Evolutionary conservation across 2,329 filamentous ascomycete species (phyloP).

Genomic region (Stagonosporopsis vannaccii): DNA sequence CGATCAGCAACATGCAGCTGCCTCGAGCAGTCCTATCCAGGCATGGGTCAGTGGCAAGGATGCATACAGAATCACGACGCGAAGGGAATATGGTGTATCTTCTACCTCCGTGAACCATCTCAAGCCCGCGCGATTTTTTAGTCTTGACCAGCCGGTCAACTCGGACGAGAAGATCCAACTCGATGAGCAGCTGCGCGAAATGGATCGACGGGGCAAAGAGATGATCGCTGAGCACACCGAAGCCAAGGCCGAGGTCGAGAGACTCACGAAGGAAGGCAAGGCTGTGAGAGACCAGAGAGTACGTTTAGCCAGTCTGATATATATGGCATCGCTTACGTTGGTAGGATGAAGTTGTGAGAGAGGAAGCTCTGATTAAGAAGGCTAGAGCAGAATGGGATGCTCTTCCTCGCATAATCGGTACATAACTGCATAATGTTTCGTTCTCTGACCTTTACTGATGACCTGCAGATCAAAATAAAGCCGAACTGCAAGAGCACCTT

Average conservation of each 20-base stretch:
- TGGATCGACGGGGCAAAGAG: constrained; percentile 48
- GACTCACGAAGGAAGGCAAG: background rate
- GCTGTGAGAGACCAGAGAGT: constrained; percentile 19
- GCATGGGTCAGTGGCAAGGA: constrained; percentile 75
- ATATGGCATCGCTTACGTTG: background rate
- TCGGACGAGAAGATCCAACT: constrained; percentile 68
- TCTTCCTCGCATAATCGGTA: constrained; percentile 76
- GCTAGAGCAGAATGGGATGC: constrained; percentile 70
- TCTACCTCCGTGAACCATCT: constrained; percentile 73
- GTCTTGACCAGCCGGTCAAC: constrained; percentile 74
- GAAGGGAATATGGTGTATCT: constrained; percentile 81
- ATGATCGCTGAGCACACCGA: constrained; percentile 42
- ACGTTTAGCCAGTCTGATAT: background rate
- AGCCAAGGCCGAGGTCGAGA: constrained; percentile 30
- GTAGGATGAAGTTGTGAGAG: constrained; percentile 55
- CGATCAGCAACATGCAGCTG: constrained; percentile 71
- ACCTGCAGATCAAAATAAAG: constrained; percentile 52
- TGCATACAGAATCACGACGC: constrained; percentile 64
- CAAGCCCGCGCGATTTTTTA: constrained; percentile 72
- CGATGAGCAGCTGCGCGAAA: constrained; percentile 57
- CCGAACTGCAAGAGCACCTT: constrained; percentile 49
- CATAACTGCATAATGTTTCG: constrained; percentile 31
- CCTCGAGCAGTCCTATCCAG: constrained; percentile 66
- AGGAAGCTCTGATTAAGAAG: constrained; percentile 73
- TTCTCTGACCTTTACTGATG: constrained; percentile 27